phyloP scores from a whole-genome alignment of 2,329 filamentous ascomycete species.

The Fusarium palustre region DNA sequence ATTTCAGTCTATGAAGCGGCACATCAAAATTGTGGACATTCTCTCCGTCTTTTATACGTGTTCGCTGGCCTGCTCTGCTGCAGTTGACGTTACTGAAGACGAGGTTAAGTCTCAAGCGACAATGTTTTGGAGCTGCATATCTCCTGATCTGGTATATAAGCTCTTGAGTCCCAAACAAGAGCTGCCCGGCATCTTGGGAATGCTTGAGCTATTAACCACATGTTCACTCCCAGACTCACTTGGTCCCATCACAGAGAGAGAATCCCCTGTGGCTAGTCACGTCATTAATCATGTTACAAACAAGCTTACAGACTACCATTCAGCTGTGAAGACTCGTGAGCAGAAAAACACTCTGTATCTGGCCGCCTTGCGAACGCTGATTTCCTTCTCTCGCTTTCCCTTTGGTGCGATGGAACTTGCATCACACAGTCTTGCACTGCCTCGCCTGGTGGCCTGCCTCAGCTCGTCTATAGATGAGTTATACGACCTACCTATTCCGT shows the following conservation, averaged over 20 bases:
- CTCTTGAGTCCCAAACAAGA: slow-evolving; percentile 76
- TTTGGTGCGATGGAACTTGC: slow-evolving; percentile 76
- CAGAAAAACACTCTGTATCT: slow-evolving; percentile 59
- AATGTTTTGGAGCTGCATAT: slow-evolving; percentile 75
- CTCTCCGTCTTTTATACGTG: slow-evolving; percentile 74
- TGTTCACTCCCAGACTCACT: slow-evolving; percentile 73
- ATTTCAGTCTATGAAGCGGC: slow-evolving; percentile 55
- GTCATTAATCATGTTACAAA: slow-evolving; percentile 73
- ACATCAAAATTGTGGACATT: slow-evolving; percentile 72
- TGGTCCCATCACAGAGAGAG: slow-evolving; percentile 69
- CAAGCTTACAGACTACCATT: slow-evolving; percentile 69
- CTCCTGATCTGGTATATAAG: slow-evolving; percentile 73
- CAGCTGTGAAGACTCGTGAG: slow-evolving; percentile 51
- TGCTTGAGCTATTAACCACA: slow-evolving; percentile 74
- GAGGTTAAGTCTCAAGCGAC: slow-evolving; percentile 49
- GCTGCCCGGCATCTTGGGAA: slow-evolving; percentile 70
- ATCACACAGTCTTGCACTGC: slow-evolving; percentile 75
- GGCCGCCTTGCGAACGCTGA: slow-evolving; percentile 64
- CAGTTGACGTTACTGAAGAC: slow-evolving; percentile 48
- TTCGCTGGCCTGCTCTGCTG: slow-evolving; percentile 69
- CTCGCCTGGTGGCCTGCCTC: slow-evolving; percentile 76
- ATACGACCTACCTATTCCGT: slow-evolving; percentile 67
- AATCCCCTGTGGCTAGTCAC: slow-evolving; percentile 57
- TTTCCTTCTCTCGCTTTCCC: slow-evolving; percentile 70
- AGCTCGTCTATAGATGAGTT: slow-evolving; percentile 77